Evolutionary conservation across 352 stramenopile species (phyloP).

Genomic region (Paralagenidium karlingii): DNA sequence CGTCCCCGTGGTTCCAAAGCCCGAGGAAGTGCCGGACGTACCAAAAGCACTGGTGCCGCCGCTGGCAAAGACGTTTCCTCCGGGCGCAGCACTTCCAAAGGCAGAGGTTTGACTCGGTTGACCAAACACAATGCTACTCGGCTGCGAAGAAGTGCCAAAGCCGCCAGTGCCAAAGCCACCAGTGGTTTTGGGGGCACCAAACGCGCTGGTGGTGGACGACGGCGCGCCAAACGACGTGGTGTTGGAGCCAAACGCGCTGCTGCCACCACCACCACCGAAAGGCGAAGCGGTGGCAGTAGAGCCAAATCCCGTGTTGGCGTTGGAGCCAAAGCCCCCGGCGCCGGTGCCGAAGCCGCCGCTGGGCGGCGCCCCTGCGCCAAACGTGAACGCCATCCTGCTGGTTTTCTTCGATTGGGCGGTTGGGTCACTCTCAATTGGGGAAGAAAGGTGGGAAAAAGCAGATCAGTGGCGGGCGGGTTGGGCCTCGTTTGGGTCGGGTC

Average conservation of each 20-base stretch:
- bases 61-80: not conserved
- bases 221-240: not conserved
- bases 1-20: conserved; percentile 9
- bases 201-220: conserved; percentile 17
- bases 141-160: conserved; percentile 2
- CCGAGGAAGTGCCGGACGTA: conserved; percentile 1
- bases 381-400: conserved; percentile 1
- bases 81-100: not conserved
- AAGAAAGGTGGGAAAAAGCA: too few relatives aligned
- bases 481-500: too few relatives aligned
- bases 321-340: conserved; percentile 10
- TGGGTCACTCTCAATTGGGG: too few relatives aligned
- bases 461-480: too few relatives aligned
- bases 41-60: not conserved
- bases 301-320: conserved; percentile 5
- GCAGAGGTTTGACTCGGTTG: not conserved
- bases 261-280: conserved; percentile 1
- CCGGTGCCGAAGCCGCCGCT: conserved; percentile 22
- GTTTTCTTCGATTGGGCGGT: too few relatives aligned
- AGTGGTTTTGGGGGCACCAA: conserved; percentile 10
- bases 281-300: conserved; percentile 7
- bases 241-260: not conserved
- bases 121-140: not conserved
- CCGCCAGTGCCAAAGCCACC: conserved; percentile 6
- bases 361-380: conserved; percentile 12